phyloP scores from a whole-genome alignment of 495 filamentous ascomycete genomes.

The Podospora didyma region DNA sequence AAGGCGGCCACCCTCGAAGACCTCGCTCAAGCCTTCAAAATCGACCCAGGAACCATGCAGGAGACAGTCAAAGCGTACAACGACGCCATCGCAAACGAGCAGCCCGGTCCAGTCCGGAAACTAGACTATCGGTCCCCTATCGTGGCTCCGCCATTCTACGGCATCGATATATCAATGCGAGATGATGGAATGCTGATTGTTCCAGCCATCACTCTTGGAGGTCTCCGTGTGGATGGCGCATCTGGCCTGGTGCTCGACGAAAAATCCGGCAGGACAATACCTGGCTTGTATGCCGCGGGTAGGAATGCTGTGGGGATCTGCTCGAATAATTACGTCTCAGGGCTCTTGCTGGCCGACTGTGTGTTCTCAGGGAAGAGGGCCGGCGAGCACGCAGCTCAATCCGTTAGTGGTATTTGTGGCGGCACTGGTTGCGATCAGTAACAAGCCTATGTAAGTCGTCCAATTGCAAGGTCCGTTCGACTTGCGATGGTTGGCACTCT shows the following conservation, averaged over 20 bases:
- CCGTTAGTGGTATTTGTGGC: too few relatives aligned
- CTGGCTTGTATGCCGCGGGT: conserved; percentile 6
- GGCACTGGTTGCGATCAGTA: too few relatives aligned
- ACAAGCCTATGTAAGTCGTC: too few relatives aligned
- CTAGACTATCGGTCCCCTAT: conserved; percentile 4
- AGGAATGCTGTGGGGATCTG: conserved; percentile 7
- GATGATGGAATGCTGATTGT: conserved; percentile 1
- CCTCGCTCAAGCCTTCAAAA: conserved; percentile 2
- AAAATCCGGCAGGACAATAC: conserved; percentile 5
- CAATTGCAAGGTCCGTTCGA: too few relatives aligned
- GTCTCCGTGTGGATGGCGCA: conserved; percentile 3
- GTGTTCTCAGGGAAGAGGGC: conserved; percentile 7
- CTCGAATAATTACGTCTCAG: conserved; percentile 6
- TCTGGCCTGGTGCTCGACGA: conserved; percentile 7
- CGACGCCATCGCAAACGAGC: conserved; percentile 8
- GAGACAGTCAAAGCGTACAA: conserved; percentile 9
- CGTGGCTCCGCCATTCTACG: conserved; percentile 5
- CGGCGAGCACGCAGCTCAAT: conserved; percentile 5
- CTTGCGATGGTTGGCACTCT: too few relatives aligned
- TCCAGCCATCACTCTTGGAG: conserved; percentile 5
- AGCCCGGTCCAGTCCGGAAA: conserved; percentile 5
- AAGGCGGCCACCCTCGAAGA: conserved; percentile 4
- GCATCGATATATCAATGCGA: conserved; percentile 8
- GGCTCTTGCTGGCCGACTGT: conserved; percentile 7
- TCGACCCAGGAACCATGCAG: conserved; percentile 4